These are phyloP conservation scores for Trichaptum fuscoviolaceum DNA, from an alignment of 768 basidiomycete species.

Conservation along the genomic window DNA sequence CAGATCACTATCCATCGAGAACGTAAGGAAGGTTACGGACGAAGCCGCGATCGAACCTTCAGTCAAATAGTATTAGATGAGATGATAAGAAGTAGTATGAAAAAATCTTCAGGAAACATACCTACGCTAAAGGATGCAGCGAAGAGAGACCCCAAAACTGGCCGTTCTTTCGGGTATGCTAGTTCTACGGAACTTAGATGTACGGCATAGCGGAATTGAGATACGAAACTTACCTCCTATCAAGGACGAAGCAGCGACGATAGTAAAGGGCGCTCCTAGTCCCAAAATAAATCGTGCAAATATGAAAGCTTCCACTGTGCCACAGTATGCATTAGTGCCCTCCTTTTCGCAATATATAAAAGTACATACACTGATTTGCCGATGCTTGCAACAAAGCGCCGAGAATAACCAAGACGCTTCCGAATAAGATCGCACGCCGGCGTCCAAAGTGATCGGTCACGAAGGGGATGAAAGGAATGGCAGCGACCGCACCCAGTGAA, in stretches of 20 bases:
- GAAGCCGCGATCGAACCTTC: slow-evolving; percentile 54
- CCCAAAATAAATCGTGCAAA: slow-evolving; percentile 51
- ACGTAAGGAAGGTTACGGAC: slow-evolving; percentile 59
- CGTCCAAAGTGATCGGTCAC: slow-evolving; percentile 50
- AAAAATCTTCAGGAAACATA: slow-evolving; percentile 12
- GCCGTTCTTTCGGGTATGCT: slow-evolving; percentile 66
- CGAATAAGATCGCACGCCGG: slow-evolving; percentile 44
- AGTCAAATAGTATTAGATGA: slow-evolving; percentile 9
- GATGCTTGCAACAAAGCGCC: slow-evolving; percentile 43
- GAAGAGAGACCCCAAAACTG: slow-evolving; percentile 56
- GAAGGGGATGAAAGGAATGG: slow-evolving; percentile 47
- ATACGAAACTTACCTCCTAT: slow-evolving; percentile 38
- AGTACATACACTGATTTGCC: slow-evolving; percentile 41
- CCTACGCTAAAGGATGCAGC: slow-evolving; percentile 61
- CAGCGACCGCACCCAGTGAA: slow-evolving; percentile 52
- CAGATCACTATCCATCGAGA: slow-evolving; percentile 52
- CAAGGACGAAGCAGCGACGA: slow-evolving; percentile 60
- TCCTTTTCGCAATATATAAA: neutral
- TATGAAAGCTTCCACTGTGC: slow-evolving; percentile 53
- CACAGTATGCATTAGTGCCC: slow-evolving; percentile 1
- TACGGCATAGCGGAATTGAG: slow-evolving; percentile 18
- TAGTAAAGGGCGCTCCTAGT: slow-evolving; percentile 55
- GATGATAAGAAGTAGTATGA: neutral
- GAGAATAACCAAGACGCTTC: slow-evolving; percentile 45
- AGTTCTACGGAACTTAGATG: slow-evolving; percentile 38